Evolutionary conservation across 176 grass and related monocot genomes (phyloP), one percentile per base, ranked within the genome.

Genomic region (Calamus simplicifolius): DNA sequence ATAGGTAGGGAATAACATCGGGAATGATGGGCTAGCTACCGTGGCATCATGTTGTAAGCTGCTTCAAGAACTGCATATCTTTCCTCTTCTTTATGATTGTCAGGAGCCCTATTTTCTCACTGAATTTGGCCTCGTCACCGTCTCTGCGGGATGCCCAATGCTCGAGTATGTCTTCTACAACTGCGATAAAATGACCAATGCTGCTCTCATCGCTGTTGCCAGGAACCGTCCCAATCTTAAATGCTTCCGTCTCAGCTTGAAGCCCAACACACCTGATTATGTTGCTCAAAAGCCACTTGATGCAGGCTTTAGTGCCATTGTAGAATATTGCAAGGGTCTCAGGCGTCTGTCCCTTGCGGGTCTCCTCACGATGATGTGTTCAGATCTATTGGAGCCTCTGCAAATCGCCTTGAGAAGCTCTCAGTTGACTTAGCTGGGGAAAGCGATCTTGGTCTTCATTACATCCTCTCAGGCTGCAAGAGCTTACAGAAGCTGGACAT

Each of bases 1-100:
- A n/a, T n/a, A 90, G 87, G 82, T 90, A 59, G 79, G 85, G 82
- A 82, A 85, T 59, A 74, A 78, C 14, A 89, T 89, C 48, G 86
- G 79, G 43, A 81, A 85, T 60, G 30, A 35, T 49, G 86, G 86
- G 51, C 60, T 89, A 49, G 62, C 67, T 75, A 67, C 73, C 18
- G 81, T 89, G 62, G 86, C 81, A 65, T 65, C 78, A 53, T 79
- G 78, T 56, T 89, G 86, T 68, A 79, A 78, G 73, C 77, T 78
- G 61, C 71, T 89, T 51, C 78, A 81, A 68, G 86, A 89, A 73
- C 56, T 89, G 50, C 70, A 78, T 50, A 81, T 89, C 59, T 85
- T 85, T 55, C 86, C 86, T 61, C 85, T 78, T 61, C 63, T 78
- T 67, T 71, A 62, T 19, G 75, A 61, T 19, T 81, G 75, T 61